Evolutionary conservation across 2,329 filamentous ascomycete species (phyloP), one percentile per base, ranked within the genome.

Genomic region (Malbranchea zuffiana): DNA sequence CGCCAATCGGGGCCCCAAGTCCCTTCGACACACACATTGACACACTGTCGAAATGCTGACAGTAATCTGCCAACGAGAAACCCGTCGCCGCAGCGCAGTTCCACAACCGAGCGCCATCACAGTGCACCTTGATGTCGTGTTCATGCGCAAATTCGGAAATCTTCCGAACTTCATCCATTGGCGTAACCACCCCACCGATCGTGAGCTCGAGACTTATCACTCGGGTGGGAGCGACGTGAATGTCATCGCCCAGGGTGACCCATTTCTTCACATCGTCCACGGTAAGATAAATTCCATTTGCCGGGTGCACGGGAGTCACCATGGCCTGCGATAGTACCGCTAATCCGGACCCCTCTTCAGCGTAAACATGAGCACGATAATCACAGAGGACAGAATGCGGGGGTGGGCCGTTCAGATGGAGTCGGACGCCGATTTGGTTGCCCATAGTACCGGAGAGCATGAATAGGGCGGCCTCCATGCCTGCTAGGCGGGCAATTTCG

Each of bases 371-470:
- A 1, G 51, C 50, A 2, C 55, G 51, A 26, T 53, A 47, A 38
- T 61, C 56, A 21, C 44, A 43, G 3, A 61, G 44, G 11, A 61
- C 46, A 1, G 51, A 45, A 37, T 58, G 50, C 6, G 57, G 56
- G 1, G 57, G 56, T 4, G 36, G 8, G 20, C 51, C 49, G 6
- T 38, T 39, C 2, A 61, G 47, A 37, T 53, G 50, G 2, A 49
- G 46, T 1, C 56, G 52, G 10, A 60, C 26, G 16, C 50, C 48
- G 28, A 61, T 50, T 42, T 60, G 56, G 40, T 61, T 61, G n/a
- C 56, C 55, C 56, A 58, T 57, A 13, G 57, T 61, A 1, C 58
- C 56, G 3, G 57, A 57, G 7, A 56, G 34, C 13, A 53, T 47
- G 33, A 56, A 56, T 3, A 60, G 43, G 1, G 50, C 51, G 6